A percentile compares a stretch with the other conserved stretches of the same genome.
Conservation (phyloP, 2,329 filamentous ascomycete species). For the Alternaria sp. region DNA sequence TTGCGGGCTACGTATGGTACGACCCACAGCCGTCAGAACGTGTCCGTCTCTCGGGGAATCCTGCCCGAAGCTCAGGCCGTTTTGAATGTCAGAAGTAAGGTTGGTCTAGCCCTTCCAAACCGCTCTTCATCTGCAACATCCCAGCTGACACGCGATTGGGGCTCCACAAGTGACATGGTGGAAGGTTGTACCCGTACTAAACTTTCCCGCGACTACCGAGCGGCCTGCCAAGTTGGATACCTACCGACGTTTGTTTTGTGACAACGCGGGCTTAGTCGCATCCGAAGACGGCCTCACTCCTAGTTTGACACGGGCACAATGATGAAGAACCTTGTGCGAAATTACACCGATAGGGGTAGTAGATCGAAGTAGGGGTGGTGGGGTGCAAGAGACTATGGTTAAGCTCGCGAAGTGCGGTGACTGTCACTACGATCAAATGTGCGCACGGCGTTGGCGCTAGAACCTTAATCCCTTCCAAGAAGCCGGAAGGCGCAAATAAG, state of each 20-base stretch:
- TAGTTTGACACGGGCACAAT: neutral
- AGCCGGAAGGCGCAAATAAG: slow-evolving; percentile 18
- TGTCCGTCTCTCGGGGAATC: slow-evolving; percentile 41
- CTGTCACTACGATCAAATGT: slow-evolving; percentile 12
- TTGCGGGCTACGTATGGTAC: slow-evolving; percentile 22
- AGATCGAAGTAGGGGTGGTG: slow-evolving; percentile 29
- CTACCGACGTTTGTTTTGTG: slow-evolving; percentile 10
- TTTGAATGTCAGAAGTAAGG: slow-evolving; percentile 33
- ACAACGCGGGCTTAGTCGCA: neutral
- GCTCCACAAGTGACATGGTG: slow-evolving; percentile 31
- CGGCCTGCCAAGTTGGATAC: slow-evolving; percentile 19
- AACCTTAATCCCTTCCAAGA: slow-evolving; percentile 24
- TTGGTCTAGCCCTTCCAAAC: slow-evolving; percentile 36
- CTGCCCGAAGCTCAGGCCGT: slow-evolving; percentile 41
- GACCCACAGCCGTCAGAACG: slow-evolving; percentile 36
- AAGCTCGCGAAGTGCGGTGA: slow-evolving; percentile 22
- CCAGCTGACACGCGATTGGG: slow-evolving; percentile 42
- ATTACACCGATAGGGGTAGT: neutral
- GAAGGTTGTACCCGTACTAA: slow-evolving; percentile 30
- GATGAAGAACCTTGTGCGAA: neutral
- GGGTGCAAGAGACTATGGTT: slow-evolving; percentile 21
- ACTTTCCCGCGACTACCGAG: slow-evolving; percentile 40
- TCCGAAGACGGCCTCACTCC: neutral
- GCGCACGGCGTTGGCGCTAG: slow-evolving; percentile 25
- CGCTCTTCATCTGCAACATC: slow-evolving; percentile 36